These are phyloP conservation scores for Metschnikowia continentalis DNA, from an alignment of 805 yeast species.

Conservation along the genomic window DNA sequence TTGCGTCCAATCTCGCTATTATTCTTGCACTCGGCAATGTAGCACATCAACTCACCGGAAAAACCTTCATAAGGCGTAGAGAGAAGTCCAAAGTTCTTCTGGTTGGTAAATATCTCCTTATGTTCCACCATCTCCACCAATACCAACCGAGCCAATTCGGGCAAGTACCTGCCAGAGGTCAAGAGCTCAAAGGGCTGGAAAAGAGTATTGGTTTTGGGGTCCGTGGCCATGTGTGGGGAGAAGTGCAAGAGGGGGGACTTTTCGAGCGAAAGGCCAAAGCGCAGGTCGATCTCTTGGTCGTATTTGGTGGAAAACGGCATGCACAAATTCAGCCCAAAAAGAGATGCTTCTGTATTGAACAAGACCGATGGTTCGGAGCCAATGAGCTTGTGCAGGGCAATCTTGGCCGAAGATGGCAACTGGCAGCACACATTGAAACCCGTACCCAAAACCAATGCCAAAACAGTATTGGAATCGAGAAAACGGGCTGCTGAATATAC, in stretches of 20 bases:
- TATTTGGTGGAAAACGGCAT: constrained; percentile 31
- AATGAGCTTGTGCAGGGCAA: constrained; percentile 15
- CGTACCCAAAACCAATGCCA: constrained; percentile 66
- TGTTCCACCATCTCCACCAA: constrained; percentile 30
- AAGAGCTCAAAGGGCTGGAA: constrained; percentile 57
- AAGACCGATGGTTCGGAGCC: constrained; percentile 20
- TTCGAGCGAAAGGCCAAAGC: constrained; percentile 17
- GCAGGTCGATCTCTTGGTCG: constrained; percentile 36
- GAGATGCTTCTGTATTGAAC: constrained; percentile 52
- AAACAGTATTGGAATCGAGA: constrained; percentile 28
- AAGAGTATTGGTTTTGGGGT: constrained; percentile 23
- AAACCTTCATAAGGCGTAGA: constrained; percentile 27
- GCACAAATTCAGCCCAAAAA: constrained; percentile 44
- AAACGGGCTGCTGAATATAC: constrained; percentile 54
- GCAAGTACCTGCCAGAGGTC: constrained; percentile 53
- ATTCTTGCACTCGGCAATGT: constrained; percentile 29
- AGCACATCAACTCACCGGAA: constrained; percentile 41
- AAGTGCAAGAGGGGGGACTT: constrained; percentile 8
- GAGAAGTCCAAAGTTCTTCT: constrained; percentile 15
- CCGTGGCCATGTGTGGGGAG: constrained; percentile 29
- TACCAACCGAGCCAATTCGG: constrained; percentile 48
- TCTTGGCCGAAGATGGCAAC: constrained; percentile 16
- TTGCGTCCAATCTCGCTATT: constrained; percentile 15
- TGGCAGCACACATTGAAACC: constrained; percentile 57
- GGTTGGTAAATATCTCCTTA: constrained; percentile 24